Percentiles rank a stretch among this genome's conserved stretches.
phyloP scores from a whole-genome alignment of 257 asterid genomes.

The Solanum chaucha region DNA sequence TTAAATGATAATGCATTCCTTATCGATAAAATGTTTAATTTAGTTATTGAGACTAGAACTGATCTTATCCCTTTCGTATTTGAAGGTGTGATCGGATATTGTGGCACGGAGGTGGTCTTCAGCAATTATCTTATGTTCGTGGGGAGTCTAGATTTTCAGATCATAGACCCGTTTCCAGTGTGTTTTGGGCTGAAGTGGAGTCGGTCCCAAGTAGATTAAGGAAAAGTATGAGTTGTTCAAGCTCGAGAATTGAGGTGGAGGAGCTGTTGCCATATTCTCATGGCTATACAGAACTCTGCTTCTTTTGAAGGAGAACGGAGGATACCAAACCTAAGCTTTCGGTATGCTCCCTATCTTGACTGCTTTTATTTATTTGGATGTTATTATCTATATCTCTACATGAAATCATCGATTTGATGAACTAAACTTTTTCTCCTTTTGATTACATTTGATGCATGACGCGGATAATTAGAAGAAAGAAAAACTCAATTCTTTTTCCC shows the following conservation, averaged over 20 bases:
- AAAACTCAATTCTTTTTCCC: neutral
- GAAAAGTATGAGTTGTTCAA: slow-evolving; percentile 82
- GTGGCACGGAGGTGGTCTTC: slow-evolving; percentile 91
- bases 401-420: neutral
- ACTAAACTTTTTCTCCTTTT: neutral
- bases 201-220: slow-evolving; percentile 83
- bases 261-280: slow-evolving; percentile 88
- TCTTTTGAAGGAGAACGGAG: slow-evolving; percentile 36
- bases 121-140: slow-evolving; percentile 71
- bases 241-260: slow-evolving; percentile 80
- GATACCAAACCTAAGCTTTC: neutral
- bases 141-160: slow-evolving; percentile 94
- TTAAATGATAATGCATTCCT: neutral
- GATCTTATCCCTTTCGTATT: slow-evolving; percentile 9
- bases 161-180: slow-evolving; percentile 92
- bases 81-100: slow-evolving; percentile 92
- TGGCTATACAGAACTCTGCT: slow-evolving; percentile 94
- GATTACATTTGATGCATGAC: neutral
- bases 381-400: neutral
- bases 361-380: neutral
- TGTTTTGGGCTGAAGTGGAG: slow-evolving; percentile 92
- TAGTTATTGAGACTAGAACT: neutral
- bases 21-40: neutral
- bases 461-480: neutral
- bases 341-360: slow-evolving; percentile 11